Percentiles rank a stretch among this genome's conserved stretches.
Conservation (phyloP, 2,329 filamentous ascomycete species). For the Ustilaginoidea virens region DNA sequence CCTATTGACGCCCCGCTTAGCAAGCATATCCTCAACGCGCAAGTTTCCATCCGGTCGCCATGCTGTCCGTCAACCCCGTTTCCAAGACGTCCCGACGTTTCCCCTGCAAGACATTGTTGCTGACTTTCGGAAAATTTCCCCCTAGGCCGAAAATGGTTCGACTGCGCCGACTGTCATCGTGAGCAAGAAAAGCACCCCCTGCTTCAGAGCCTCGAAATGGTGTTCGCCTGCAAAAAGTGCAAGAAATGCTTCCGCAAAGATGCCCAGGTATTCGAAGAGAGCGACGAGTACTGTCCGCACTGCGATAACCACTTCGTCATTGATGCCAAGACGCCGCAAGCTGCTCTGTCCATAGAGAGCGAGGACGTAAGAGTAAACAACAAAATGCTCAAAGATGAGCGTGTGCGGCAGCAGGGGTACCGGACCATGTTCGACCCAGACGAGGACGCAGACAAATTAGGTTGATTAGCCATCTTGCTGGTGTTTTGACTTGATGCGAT, state of each 20-base stretch:
- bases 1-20: slow-evolving; percentile 27
- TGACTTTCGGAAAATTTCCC: neutral
- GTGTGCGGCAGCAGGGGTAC: slow-evolving; percentile 44
- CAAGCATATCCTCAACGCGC: slow-evolving; percentile 96
- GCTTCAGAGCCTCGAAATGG: slow-evolving; percentile 70
- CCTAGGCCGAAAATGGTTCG: slow-evolving; percentile 89
- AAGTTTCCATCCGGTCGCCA: slow-evolving; percentile 87
- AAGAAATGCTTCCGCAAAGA: slow-evolving; percentile 97
- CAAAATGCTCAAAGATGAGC: slow-evolving; percentile 86
- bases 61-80: slow-evolving; percentile 53
- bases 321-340: slow-evolving; percentile 72
- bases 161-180: slow-evolving; percentile 86
- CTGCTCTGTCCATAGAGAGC: slow-evolving; percentile 73
- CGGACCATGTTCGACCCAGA: slow-evolving; percentile 63
- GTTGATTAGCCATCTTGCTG: slow-evolving; percentile 32
- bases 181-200: slow-evolving; percentile 69
- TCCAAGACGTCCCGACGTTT: too few relatives aligned
- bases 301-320: slow-evolving; percentile 98
- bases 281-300: slow-evolving; percentile 96
- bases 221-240: slow-evolving; percentile 97
- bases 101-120: too few relatives aligned
- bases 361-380: slow-evolving; percentile 77
- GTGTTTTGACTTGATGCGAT: too few relatives aligned
- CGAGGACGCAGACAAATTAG: slow-evolving; percentile 59
- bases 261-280: slow-evolving; percentile 79